Conservation (phyloP, 1,284 basidiomycete species). For the Malassezia furfur region DNA sequence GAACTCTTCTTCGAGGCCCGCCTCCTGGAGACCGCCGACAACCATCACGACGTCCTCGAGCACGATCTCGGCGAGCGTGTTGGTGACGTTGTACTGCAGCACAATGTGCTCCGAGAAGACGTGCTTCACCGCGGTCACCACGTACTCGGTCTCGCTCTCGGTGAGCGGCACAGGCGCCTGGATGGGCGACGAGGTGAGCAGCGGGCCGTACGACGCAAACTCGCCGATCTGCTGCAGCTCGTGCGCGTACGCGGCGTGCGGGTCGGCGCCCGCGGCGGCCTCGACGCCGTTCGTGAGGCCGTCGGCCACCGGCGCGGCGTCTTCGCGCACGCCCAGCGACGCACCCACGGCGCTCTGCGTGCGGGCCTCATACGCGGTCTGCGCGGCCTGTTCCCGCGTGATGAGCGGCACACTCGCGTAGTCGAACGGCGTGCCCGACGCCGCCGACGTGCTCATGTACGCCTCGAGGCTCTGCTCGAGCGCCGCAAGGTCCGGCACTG, state of each 20-base stretch:
- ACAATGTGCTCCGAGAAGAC: conserved; percentile 91
- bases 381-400: conserved; percentile 9
- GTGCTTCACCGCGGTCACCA: conserved; percentile 92
- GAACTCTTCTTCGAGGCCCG: conserved; percentile 80
- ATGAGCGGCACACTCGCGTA: conserved; percentile 33
- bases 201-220: conserved; percentile 71
- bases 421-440: conserved; percentile 30
- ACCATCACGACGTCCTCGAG: conserved; percentile 73
- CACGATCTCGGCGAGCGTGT: conserved; percentile 96
- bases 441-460: conserved; percentile 31
- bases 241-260: conserved; percentile 61
- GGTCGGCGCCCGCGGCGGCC: conserved; percentile 5
- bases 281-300: background rate
- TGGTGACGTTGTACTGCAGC: conserved; percentile 84
- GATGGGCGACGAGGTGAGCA: conserved; percentile 75
- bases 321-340: background rate
- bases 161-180: conserved; percentile 65
- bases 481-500: conserved; percentile 34
- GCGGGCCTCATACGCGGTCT: conserved; percentile 52
- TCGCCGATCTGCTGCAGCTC: conserved; percentile 80
- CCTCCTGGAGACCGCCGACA: conserved; percentile 75
- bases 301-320: background rate
- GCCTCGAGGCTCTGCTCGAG: conserved; percentile 34
- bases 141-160: conserved; percentile 95
- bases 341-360: background rate